These are phyloP conservation scores for Calonectria naviculata DNA, from an alignment of 2,329 filamentous ascomycete genomes.

Conservation along the genomic window DNA sequence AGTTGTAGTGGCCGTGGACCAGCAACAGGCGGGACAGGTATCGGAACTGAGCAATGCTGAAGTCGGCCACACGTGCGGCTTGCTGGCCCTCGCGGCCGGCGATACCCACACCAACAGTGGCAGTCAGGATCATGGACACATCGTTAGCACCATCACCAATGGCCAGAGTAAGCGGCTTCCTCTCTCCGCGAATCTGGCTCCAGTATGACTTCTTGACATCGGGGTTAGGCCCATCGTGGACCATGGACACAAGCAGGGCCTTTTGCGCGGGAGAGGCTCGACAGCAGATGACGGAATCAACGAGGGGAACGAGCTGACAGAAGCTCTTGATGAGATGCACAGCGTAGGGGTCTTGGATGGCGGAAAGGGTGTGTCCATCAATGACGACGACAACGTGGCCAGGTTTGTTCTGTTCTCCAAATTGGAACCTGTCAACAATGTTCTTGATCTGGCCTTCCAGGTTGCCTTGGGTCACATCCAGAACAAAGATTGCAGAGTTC, in stretches of 20 bases:
- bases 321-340: constrained; percentile 67
- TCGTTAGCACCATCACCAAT: constrained; percentile 96
- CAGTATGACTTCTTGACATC: constrained; percentile 48
- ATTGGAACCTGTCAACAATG: constrained; percentile 63
- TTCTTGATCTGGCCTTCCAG: constrained; percentile 75
- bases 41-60: constrained; percentile 90
- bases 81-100: constrained; percentile 93
- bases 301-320: constrained; percentile 81
- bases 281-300: constrained; percentile 94
- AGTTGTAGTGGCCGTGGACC: constrained; percentile 92
- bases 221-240: constrained; percentile 69
- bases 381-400: constrained; percentile 77
- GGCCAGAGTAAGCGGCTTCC: constrained; percentile 76
- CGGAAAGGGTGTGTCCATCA: constrained; percentile 82
- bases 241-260: constrained; percentile 84
- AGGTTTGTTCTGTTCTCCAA: constrained; percentile 56
- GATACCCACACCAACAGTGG: constrained; percentile 90
- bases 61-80: constrained; percentile 90
- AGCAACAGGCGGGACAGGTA: constrained; percentile 86
- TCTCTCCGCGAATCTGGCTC: not conserved
- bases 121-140: constrained; percentile 91
- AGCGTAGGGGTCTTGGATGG: constrained; percentile 70
- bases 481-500: constrained; percentile 81
- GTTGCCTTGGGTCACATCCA: constrained; percentile 73
- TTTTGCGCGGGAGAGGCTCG: constrained; percentile 92